Percentiles rank a stretch among this genome's conserved stretches.
These are phyloP conservation scores for Leccinum incarnatum DNA, from an alignment of 768 basidiomycete species.

Conservation along the genomic window DNA sequence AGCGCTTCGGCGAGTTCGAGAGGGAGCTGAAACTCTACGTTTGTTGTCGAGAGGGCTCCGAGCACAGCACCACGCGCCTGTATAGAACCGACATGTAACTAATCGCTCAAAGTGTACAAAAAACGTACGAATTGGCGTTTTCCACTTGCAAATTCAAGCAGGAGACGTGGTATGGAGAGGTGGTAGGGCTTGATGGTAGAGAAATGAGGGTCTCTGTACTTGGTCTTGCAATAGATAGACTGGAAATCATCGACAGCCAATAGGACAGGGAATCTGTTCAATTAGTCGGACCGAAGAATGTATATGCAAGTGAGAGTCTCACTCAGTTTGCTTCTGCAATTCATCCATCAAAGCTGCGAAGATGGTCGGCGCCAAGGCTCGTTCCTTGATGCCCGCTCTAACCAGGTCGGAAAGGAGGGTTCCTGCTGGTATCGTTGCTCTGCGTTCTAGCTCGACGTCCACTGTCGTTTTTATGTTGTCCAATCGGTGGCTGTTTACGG, in stretches of 20 bases:
- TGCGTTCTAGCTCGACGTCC: slow-evolving; percentile 46
- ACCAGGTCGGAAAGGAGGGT: slow-evolving; percentile 54
- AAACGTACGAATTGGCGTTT: slow-evolving; percentile 59
- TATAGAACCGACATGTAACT: not conserved
- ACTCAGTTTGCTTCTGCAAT: slow-evolving; percentile 66
- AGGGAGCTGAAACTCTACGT: slow-evolving; percentile 56
- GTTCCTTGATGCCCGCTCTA: slow-evolving; percentile 53
- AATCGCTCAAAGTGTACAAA: not conserved
- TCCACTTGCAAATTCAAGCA: slow-evolving; percentile 80
- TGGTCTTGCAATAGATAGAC: slow-evolving; percentile 63
- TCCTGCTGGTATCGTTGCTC: slow-evolving; percentile 44
- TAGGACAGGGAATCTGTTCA: slow-evolving; percentile 66
- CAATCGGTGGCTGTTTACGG: slow-evolving; percentile 53
- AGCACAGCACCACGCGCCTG: slow-evolving; percentile 72
- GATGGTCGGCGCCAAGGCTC: slow-evolving; percentile 49
- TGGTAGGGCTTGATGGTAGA: slow-evolving; percentile 69
- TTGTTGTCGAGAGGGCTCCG: slow-evolving; percentile 62
- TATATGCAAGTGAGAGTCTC: slow-evolving; percentile 18
- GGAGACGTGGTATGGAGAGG: slow-evolving; percentile 70
- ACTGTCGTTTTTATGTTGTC: slow-evolving; percentile 39
- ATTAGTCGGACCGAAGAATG: not conserved
- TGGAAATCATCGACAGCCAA: slow-evolving; percentile 90
- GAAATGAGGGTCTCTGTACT: slow-evolving; percentile 75
- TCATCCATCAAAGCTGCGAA: slow-evolving; percentile 58
- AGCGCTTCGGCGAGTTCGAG: slow-evolving; percentile 67